phyloP scores from a whole-genome alignment of 768 basidiomycete species.

The Hericium coralloides region DNA sequence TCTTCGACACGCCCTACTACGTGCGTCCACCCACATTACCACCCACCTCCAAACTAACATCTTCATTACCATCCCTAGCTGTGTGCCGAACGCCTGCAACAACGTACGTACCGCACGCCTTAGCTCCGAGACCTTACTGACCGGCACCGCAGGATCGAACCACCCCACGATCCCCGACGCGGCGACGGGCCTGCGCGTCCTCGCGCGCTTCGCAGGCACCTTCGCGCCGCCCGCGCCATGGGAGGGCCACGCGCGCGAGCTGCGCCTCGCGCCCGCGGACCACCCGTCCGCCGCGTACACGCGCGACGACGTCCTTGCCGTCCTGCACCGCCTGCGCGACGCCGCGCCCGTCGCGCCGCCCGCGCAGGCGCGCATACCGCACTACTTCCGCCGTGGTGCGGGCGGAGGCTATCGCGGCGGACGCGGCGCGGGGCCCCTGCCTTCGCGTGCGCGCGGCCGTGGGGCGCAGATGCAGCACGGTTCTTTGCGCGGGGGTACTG shows the following conservation, averaged over 20 bases:
- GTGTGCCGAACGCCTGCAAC: slow-evolving; percentile 51
- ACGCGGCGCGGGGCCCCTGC: background rate
- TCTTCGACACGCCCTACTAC: slow-evolving; percentile 71
- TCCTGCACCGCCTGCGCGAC: slow-evolving; percentile 43
- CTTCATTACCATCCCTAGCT: slow-evolving; percentile 38
- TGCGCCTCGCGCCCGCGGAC: slow-evolving; percentile 27
- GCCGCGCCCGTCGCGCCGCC: slow-evolving; percentile 18
- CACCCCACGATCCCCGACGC: slow-evolving; percentile 71
- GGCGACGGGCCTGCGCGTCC: slow-evolving; percentile 48
- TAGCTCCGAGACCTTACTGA: background rate
- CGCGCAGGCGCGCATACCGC: slow-evolving; percentile 4
- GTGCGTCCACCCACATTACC: slow-evolving; percentile 25
- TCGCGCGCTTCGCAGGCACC: slow-evolving; percentile 56
- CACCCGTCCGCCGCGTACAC: slow-evolving; percentile 38
- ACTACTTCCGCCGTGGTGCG: background rate
- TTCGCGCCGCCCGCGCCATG: slow-evolving; percentile 43
- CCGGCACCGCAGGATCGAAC: slow-evolving; percentile 39
- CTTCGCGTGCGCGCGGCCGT: background rate
- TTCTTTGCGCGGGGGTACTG: background rate
- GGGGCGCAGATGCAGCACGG: background rate
- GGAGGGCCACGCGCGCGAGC: slow-evolving; percentile 63
- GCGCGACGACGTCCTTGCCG: slow-evolving; percentile 38
- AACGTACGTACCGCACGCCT: slow-evolving; percentile 35
- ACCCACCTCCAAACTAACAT: background rate
- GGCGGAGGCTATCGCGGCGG: background rate